Evolutionary conservation across 306 rosid species (phyloP).

Genomic region (Gillenia trifoliata): DNA sequence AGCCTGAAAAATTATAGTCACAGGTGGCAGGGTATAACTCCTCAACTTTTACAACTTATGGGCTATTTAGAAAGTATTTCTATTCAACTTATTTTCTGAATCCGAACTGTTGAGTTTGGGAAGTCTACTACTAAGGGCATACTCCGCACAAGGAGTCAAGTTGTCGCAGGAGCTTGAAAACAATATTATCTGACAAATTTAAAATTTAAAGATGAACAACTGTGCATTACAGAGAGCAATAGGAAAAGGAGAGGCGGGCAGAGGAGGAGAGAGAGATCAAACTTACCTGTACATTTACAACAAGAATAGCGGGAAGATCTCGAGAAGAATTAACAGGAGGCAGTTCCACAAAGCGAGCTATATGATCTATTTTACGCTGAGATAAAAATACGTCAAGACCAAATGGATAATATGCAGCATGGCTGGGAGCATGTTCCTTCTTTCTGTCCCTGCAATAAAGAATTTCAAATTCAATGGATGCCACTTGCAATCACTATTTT

Average conservation of each 20-base stretch:
- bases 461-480: conserved; percentile 1
- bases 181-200: neutral
- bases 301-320: conserved; percentile 73
- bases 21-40: neutral
- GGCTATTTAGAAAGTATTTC: neutral
- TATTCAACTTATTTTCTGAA: neutral
- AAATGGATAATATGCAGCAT: conserved; percentile 86
- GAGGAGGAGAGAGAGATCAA: conserved; percentile 3
- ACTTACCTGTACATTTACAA: conserved; percentile 90
- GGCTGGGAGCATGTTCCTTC: conserved; percentile 72
- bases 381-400: conserved; percentile 95
- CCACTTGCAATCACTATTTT: neutral
- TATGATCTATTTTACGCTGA: conserved; percentile 72
- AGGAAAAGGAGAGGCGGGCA: neutral
- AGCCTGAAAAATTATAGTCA: neutral
- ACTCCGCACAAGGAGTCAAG: neutral
- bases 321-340: conserved; percentile 53
- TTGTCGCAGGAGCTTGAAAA: neutral
- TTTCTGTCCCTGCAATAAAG: conserved; percentile 72
- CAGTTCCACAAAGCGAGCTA: conserved; percentile 77
- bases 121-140: neutral
- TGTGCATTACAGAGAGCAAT: neutral
- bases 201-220: neutral
- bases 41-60: neutral
- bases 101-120: neutral